Conservation (phyloP, 768 basidiomycete species). For the Leccinum barrowsii region DNA sequence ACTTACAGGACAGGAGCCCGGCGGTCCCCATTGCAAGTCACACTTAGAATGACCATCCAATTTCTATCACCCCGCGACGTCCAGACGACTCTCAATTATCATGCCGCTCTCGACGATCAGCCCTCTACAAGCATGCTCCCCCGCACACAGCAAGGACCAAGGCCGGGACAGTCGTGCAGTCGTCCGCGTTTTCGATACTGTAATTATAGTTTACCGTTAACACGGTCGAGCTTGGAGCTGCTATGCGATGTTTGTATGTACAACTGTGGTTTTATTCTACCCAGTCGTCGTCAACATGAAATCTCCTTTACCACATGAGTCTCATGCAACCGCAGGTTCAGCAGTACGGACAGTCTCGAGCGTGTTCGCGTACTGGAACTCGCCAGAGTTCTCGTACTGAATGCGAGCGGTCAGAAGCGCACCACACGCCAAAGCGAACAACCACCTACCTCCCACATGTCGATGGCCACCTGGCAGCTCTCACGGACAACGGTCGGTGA, state of each 20-base stretch:
- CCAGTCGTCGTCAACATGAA: background rate
- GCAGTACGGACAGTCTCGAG: slow-evolving; percentile 25
- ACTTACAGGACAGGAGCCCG: background rate
- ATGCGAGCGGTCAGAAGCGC: background rate
- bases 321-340: slow-evolving; percentile 17
- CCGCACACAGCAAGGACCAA: slow-evolving; percentile 24
- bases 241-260: background rate
- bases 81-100: slow-evolving; percentile 38
- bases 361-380: slow-evolving; percentile 75
- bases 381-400: slow-evolving; percentile 76
- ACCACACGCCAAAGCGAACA: background rate
- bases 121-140: slow-evolving; percentile 34
- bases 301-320: background rate
- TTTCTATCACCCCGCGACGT: slow-evolving; percentile 33
- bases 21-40: background rate
- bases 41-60: slow-evolving; percentile 14
- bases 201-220: background rate
- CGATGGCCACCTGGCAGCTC: slow-evolving; percentile 93
- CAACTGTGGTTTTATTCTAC: background rate
- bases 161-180: slow-evolving; percentile 14
- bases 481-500: slow-evolving; percentile 89
- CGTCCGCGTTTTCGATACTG: background rate
- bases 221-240: background rate
- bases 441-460: slow-evolving; percentile 87
- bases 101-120: slow-evolving; percentile 25